Evolutionary conservation across 352 stramenopile species (phyloP), one percentile per base, ranked within the genome.

Genomic region (Plasmopara muralis): DNA sequence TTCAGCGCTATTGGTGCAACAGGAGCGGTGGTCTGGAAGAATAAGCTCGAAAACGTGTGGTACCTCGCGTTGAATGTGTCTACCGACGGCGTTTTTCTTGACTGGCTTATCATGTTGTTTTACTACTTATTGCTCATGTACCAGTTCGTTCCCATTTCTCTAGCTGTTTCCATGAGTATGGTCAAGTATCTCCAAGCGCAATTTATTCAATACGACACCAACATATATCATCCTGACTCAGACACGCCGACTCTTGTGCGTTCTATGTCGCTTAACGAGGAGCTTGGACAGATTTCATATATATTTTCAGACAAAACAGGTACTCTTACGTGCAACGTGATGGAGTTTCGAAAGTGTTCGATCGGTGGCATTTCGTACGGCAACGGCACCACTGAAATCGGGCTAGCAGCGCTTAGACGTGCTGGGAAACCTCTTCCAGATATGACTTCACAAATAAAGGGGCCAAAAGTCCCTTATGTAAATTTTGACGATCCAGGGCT

Each of bases 261-360:
- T 16, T 94, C 74, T n/a, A 95, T 95, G 71, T 91, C 89, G 13
- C 77, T 98, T 29, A 97, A 96, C 47, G 93, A 96, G 64, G 89
- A 98, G 47, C 76, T 98, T 12, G 97, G 96, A 2, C 89, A 98
- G 76, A 96, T 99, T 43, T 87, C 95, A 28, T 98, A 99, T 58
- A 92, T 99, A 6, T 99, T 99, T 66, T 97, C 85, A 1, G 97
- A 99, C 72, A 99, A 99, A 61, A 99, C 97, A 2, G 97, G 97
- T n/a, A 99, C 97, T n/a, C 72, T 99, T 5, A 99, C 97, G 1
- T 97, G 95, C 64, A 99, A 99, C 70, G 77, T 98, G 6, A 99
- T 99, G 96, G 85, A 98, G 62, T 98, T 98, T 44, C 73, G 92
- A 28, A 95, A 95, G 51, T 97, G 91, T 53, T 93, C 86, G 1